Base-by-base conservation (phyloP, 2,329 filamentous ascomycete genomes). In the Penicillium occitanis region DNA sequence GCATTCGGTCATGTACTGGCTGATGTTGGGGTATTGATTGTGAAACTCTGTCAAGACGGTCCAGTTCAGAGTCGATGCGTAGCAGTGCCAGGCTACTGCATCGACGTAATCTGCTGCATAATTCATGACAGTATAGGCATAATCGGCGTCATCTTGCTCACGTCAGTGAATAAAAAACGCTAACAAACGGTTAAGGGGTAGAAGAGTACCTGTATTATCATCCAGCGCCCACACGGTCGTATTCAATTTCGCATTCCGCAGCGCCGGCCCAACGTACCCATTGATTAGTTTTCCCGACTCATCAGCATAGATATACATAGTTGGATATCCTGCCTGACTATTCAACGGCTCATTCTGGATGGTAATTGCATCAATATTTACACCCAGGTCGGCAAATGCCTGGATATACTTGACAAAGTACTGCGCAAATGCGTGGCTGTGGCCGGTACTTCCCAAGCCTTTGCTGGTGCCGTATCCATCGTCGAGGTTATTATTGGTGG, bases 1-100 rank as follows among this genome's bases (percentile, higher is more conserved):
- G 69, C 78, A 80, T 68, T 80, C 78, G 6, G 76, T 79, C 77
- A 80, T 79, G 68, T 78, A 79, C 61, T 80, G 78, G 5, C 72
- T 72, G 1, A 71, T 71, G 7, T 72, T 69, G 0, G 77, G 75
- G 59, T 74, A 78, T 35, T 68, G 68, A 50, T 71, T 67, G 65
- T 77, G 72, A 66, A 80, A 77, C 57, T 76, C 68, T 13, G 70
- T 73, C n/a, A 79, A 70, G 4, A 79, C 77, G 2, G 68, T 71
- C 73, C 74, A 76, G 61, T 76, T 69, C 22, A 77, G 74, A 40
- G 76, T 70, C 17, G 70, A 68, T 0, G 74, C 75, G 57, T 79
- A 80, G 67, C 77, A 80, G 68, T 80, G 78, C 78, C 77, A 79
- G 2, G 77, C 77, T 0, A 76, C 76, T 0, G 74, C 72, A 50